Percentiles rank a stretch among this genome's conserved stretches.
phyloP scores from a whole-genome alignment of 2,329 filamentous ascomycete genomes.

The Colletotrichum zoysiae region DNA sequence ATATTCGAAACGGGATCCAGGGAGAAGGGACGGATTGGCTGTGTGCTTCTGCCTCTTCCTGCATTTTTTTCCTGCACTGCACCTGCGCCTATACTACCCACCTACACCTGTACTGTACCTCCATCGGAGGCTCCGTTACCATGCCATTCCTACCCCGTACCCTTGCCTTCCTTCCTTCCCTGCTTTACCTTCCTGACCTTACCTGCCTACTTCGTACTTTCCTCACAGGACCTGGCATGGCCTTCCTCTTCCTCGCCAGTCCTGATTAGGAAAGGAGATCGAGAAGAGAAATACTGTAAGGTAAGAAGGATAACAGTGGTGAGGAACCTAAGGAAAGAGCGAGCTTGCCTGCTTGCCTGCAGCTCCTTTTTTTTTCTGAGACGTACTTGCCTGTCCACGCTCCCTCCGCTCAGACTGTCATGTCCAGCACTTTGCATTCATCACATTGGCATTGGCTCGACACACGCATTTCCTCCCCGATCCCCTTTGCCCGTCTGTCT shows the following conservation, averaged over 20 bases:
- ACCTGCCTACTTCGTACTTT: background rate
- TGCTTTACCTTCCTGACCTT: background rate
- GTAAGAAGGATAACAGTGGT: background rate
- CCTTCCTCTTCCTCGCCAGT: background rate
- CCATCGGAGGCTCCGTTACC: too few species aligned
- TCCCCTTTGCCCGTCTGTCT: background rate
- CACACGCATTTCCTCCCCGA: background rate
- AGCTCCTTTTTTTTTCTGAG: background rate
- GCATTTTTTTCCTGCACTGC: background rate
- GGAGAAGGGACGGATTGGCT: slow-evolving; percentile 12
- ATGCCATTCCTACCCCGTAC: background rate
- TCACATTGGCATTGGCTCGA: slow-evolving; percentile 20
- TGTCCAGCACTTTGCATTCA: slow-evolving; percentile 14
- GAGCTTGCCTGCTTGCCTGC: background rate
- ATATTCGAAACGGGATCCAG: slow-evolving; percentile 13
- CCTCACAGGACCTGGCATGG: background rate
- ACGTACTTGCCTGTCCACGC: slow-evolving; percentile 25
- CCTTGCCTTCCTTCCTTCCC: background rate
- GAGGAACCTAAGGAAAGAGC: background rate
- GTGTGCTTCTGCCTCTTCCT: background rate
- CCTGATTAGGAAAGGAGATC: background rate
- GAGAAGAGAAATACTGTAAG: background rate
- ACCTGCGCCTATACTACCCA: background rate
- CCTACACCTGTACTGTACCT: background rate
- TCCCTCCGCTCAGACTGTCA: slow-evolving; percentile 35